These are phyloP conservation scores for Chaetomium fimeti DNA, from an alignment of 495 filamentous ascomycete genomes.

Conservation along the genomic window DNA sequence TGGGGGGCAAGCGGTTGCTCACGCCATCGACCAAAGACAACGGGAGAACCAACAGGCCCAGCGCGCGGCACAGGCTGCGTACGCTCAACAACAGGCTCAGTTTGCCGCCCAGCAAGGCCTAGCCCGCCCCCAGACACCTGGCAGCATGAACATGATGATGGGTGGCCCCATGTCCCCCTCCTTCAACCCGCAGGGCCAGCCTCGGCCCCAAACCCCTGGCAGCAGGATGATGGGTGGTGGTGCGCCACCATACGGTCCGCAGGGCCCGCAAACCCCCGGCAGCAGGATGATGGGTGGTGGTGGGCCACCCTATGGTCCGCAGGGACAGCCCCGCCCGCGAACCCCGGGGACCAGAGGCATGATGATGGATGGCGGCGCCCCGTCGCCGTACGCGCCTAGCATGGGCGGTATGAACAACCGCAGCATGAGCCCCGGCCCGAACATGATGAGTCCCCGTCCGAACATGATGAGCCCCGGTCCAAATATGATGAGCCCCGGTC, in stretches of 20 bases:
- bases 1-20: slow-evolving; percentile 69
- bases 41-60: slow-evolving; percentile 54
- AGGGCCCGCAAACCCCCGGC: slow-evolving; percentile 11
- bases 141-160: slow-evolving; percentile 14
- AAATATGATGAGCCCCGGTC: slow-evolving; percentile 28
- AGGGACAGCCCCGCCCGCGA: slow-evolving; percentile 24
- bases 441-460: slow-evolving; percentile 15
- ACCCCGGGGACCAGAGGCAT: slow-evolving; percentile 8
- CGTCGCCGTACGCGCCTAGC: slow-evolving; percentile 35
- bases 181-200: background rate
- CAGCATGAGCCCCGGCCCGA: slow-evolving; percentile 27
- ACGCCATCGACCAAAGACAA: slow-evolving; percentile 74
- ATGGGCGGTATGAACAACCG: slow-evolving; percentile 25
- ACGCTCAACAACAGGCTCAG: slow-evolving; percentile 41
- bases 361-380: slow-evolving; percentile 14
- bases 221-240: slow-evolving; percentile 14
- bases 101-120: slow-evolving; percentile 27
- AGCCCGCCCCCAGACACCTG: slow-evolving; percentile 12
- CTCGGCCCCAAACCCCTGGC: slow-evolving; percentile 9
- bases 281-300: slow-evolving; percentile 1
- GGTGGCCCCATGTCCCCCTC: background rate
- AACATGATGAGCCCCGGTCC: slow-evolving; percentile 15
- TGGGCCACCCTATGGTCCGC: background rate
- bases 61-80: slow-evolving; percentile 33
- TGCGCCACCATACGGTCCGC: background rate